Evolutionary conservation across 2,329 filamentous ascomycete genomes (phyloP).

Genomic region (Thielaviopsis euricoi): DNA sequence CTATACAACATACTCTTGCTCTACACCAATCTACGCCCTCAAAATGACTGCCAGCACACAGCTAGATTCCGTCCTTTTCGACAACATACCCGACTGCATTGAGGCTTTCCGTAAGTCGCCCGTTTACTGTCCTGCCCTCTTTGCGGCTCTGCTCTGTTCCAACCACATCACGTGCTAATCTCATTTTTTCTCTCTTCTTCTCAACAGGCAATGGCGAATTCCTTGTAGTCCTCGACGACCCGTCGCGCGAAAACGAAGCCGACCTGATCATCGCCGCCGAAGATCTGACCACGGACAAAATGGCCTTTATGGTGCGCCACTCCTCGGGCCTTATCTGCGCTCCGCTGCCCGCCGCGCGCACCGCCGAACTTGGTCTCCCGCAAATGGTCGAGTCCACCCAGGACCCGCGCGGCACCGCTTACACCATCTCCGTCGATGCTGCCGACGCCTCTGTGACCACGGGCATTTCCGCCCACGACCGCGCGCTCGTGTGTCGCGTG

Average conservation of each 20-base stretch:
- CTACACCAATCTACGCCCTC: neutral
- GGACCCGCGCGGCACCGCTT: conserved; percentile 82
- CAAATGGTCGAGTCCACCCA: conserved; percentile 67
- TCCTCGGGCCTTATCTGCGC: conserved; percentile 85
- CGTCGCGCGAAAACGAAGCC: conserved; percentile 90
- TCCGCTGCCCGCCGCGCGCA: conserved; percentile 55
- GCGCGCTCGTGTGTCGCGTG: conserved; percentile 61
- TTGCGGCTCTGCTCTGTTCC: neutral
- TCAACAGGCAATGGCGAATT: conserved; percentile 62
- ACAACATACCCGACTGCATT: conserved; percentile 48
- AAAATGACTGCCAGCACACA: conserved; percentile 32
- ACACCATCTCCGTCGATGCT: conserved; percentile 79
- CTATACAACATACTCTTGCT: neutral
- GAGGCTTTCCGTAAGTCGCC: conserved; percentile 42
- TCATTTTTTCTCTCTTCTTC: conserved; percentile 4
- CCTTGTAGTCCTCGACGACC: conserved; percentile 86
- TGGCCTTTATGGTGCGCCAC: conserved; percentile 91
- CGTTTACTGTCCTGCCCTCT: conserved; percentile 1
- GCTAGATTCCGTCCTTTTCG: conserved; percentile 38
- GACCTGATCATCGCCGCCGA: conserved; percentile 91
- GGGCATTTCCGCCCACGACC: conserved; percentile 79
- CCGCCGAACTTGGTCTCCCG: conserved; percentile 57
- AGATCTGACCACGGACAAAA: conserved; percentile 70
- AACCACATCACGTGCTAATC: conserved; percentile 7
- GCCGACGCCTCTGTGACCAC: conserved; percentile 59